Evolutionary conservation across 176 grass and related monocot genomes (phyloP).

Genomic region (Guadua angustifolia): DNA sequence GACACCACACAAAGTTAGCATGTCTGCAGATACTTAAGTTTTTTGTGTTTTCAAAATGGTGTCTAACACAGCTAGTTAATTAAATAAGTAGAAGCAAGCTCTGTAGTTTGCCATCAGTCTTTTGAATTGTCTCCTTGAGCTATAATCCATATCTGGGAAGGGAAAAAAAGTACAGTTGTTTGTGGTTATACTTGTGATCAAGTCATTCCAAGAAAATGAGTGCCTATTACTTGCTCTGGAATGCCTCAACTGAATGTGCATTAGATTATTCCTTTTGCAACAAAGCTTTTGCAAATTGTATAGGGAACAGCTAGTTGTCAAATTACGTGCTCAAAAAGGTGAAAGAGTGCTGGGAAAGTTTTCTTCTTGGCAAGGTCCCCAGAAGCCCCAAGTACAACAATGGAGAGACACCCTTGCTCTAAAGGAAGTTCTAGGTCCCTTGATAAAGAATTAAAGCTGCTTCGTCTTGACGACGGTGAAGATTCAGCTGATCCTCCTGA

Average conservation of each 20-base stretch:
- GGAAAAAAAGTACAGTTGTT: not conserved
- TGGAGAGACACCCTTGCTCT: conserved; percentile 73
- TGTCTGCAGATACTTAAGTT: conserved; percentile 13
- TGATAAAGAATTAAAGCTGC: conserved; percentile 68
- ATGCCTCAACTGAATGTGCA: conserved; percentile 31
- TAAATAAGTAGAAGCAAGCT: conserved; percentile 27
- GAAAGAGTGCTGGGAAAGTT: conserved; percentile 94
- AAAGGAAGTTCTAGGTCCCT: conserved; percentile 61
- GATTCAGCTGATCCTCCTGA: conserved; percentile 54
- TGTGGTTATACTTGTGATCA: conserved; percentile 26
- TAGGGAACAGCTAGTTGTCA: conserved; percentile 27
- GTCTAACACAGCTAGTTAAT: conserved; percentile 10
- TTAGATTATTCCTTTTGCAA: conserved; percentile 23
- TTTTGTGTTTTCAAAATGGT: conserved; percentile 4
- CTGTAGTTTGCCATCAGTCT: conserved; percentile 35
- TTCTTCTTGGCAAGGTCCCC: conserved; percentile 99
- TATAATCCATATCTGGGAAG: not conserved
- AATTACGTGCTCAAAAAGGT: conserved; percentile 89
- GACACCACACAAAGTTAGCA: not conserved
- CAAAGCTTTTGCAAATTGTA: conserved; percentile 4
- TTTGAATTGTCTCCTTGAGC: conserved; percentile 24
- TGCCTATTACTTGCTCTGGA: not conserved
- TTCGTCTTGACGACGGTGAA: conserved; percentile 65
- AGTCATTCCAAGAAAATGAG: not conserved
- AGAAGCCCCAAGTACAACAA: conserved; percentile 95